Percentiles rank a stretch among this genome's conserved stretches.
Conservation (phyloP, 192 early-diverging fungal genomes). For the Backusella australiensis region DNA sequence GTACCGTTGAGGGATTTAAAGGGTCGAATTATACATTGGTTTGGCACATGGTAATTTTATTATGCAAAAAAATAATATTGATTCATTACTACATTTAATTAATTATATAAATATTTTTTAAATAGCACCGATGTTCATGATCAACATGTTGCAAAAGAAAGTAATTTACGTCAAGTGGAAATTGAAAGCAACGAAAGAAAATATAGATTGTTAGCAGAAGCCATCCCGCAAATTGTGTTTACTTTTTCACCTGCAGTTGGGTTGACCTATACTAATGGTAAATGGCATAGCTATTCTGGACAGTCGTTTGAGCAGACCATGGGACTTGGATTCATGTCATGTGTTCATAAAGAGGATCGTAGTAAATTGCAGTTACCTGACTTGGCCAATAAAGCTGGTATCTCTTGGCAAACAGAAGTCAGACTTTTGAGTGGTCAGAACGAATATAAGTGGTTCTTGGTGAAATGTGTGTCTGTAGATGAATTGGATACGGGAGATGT, state of each 20-base stretch:
- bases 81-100: not conserved
- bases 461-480: constrained; percentile 57
- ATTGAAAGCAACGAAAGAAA: constrained; percentile 56
- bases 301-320: constrained; percentile 46
- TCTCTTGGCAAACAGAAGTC: constrained; percentile 46
- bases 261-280: constrained; percentile 51
- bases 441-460: constrained; percentile 51
- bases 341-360: constrained; percentile 55
- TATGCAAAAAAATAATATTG: not conserved
- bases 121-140: constrained; percentile 57
- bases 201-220: constrained; percentile 54
- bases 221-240: constrained; percentile 61
- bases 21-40: constrained; percentile 56
- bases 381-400: constrained; percentile 32
- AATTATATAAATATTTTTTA: not conserved
- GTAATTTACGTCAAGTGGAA: constrained; percentile 45
- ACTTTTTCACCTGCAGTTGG: constrained; percentile 49
- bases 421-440: constrained; percentile 42
- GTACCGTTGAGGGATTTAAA: constrained; percentile 49
- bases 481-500: constrained; percentile 41
- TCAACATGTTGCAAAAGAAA: constrained; percentile 46
- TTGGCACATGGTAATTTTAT: constrained; percentile 40
- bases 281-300: constrained; percentile 54
- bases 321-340: constrained; percentile 53
- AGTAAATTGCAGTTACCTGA: constrained; percentile 45